Base-by-base conservation (phyloP, 208 protist genomes). In the Acanthamoeba sp. region DNA sequence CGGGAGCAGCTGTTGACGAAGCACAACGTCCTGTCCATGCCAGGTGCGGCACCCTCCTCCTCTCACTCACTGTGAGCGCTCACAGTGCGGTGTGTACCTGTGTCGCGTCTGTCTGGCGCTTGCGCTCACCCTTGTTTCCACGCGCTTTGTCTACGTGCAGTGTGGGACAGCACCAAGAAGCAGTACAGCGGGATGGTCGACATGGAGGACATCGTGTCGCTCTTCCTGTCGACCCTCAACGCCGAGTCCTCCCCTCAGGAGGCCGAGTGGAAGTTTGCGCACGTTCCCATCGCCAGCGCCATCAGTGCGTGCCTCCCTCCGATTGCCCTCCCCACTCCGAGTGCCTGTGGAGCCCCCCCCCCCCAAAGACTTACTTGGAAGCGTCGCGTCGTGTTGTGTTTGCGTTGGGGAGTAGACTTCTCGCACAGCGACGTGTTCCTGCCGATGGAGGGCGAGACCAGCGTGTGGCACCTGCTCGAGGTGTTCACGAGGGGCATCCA, bases 341-440 rank as follows among this genome's bases (percentile, higher is more conserved):
- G 45, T 48, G 42, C n/a, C n/a, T n/a, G n/a, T n/a, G n/a, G n/a
- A n/a, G n/a, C n/a, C n/a, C n/a, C n/a, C n/a, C n/a, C n/a, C n/a
- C n/a, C n/a, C n/a, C n/a, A n/a, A 14, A 50, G 45, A 50, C 45
- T 50, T 6, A 50, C 45, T 50, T 76, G 36, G 27, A 55, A 6
- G 7, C 40, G 10, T 62, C 45, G 4, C 36, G 2, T 4, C 10
- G 42, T 62, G 45, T 38, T 27, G 50, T 20, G 6, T 36, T 6
- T 89, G 29, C 52, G 52, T 4, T 69, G n/a, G 59, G 7, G n/a
- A 18, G 12, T n/a, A 89, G 82, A 89, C 40, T 89, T 89, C 20
- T 89, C 82, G 22, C 50, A 89, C n/a, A 89, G 82, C 55, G 82
- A 89, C 38, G 82, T 89, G 32, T 89, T 89, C 22, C 48, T 89